phyloP scores from a whole-genome alignment of 176 grass and related monocot species.

The Raddia distichophylla region DNA sequence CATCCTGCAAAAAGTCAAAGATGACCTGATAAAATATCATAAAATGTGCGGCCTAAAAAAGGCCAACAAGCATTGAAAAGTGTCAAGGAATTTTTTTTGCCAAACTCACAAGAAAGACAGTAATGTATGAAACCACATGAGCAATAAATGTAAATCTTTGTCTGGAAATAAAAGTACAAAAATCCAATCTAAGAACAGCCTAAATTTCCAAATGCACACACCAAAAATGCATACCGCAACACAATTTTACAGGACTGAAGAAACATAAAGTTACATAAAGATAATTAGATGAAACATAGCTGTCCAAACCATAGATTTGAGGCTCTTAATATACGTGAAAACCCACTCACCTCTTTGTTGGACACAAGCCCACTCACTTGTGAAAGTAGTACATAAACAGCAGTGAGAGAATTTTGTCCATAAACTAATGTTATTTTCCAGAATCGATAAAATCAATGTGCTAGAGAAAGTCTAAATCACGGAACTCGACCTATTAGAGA shows the following conservation, averaged over 20 bases:
- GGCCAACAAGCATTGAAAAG: neutral
- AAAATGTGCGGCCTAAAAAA: neutral
- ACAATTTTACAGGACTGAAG: neutral
- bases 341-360: neutral
- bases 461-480: too few species aligned
- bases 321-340: slow-evolving; percentile 13
- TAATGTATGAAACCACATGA: neutral
- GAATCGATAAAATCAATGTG: too few species aligned
- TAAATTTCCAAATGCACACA: neutral
- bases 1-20: slow-evolving; percentile 63
- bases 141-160: neutral
- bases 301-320: neutral
- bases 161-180: slow-evolving; percentile 32
- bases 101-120: slow-evolving; percentile 6
- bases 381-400: too few species aligned
- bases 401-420: too few species aligned
- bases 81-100: neutral
- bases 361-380: too few species aligned
- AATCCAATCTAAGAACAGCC: neutral
- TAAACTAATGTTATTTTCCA: too few species aligned
- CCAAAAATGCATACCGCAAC: slow-evolving; percentile 24
- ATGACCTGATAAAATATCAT: slow-evolving; percentile 20
- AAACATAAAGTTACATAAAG: neutral
- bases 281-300: neutral
- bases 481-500: neutral